Conservation (phyloP, 352 stramenopile genomes). For the Phytophthora fragariaefolia region DNA sequence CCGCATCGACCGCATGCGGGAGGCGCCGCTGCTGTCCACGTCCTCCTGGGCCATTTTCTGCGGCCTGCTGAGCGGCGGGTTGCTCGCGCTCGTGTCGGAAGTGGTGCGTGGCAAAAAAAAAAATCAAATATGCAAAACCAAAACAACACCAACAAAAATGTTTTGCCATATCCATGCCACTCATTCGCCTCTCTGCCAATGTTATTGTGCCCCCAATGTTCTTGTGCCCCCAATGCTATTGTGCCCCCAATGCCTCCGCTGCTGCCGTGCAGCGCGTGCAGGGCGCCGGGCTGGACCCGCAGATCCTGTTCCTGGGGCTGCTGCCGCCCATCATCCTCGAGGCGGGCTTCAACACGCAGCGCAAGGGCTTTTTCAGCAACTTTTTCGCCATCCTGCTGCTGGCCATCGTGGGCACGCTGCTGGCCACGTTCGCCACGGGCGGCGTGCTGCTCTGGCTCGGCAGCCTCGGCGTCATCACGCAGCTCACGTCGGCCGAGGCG, state of each 20-base stretch:
- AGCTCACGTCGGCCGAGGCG: slow-evolving; percentile 80
- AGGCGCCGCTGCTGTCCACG: slow-evolving; percentile 60
- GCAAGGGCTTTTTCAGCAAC: slow-evolving; percentile 67
- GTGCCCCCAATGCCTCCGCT: too few relatives aligned
- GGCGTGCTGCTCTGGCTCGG: slow-evolving; percentile 54
- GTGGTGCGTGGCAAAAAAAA: slow-evolving; percentile 13
- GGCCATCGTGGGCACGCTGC: slow-evolving; percentile 54
- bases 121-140: slow-evolving; percentile 12
- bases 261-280: slow-evolving; percentile 45
- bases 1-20: slow-evolving; percentile 58
- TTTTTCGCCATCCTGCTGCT: slow-evolving; percentile 53
- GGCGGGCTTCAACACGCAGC: slow-evolving; percentile 69
- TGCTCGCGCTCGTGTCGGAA: neutral
- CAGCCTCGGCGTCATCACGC: slow-evolving; percentile 54
- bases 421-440: slow-evolving; percentile 61
- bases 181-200: too few relatives aligned
- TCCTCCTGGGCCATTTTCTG: slow-evolving; percentile 72
- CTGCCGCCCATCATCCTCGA: slow-evolving; percentile 74
- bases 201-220: too few relatives aligned
- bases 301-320: slow-evolving; percentile 70
- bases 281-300: slow-evolving; percentile 56
- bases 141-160: neutral
- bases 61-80: slow-evolving; percentile 32
- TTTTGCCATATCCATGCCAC: neutral
- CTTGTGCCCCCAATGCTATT: too few relatives aligned